Base-by-base conservation (phyloP, 2,329 filamentous ascomycete genomes). In the Paecilomyces niveus region DNA sequence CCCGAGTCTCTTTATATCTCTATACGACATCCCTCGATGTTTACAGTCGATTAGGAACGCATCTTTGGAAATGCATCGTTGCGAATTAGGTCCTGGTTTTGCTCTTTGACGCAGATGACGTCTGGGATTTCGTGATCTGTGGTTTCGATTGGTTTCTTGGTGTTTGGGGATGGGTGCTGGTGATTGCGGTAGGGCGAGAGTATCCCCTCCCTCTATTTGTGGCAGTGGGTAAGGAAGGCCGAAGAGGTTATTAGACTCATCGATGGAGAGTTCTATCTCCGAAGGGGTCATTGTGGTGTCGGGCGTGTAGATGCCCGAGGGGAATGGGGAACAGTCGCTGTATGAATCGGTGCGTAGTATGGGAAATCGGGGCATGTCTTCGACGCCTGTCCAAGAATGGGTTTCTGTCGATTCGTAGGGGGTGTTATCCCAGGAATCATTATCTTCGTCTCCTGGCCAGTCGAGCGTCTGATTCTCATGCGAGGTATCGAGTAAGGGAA, bases 1-100 rank as follows among this genome's bases (percentile, higher is more conserved):
- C 0, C 76, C 75, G 1, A 70, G 63, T 22, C 68, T 67, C 59
- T 79, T 80, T 63, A 80, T 80, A 9, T 79, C 72, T 57, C 75
- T 78, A 67, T 80, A 80, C 1, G 77, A 78, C 24, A 77, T 66
- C 0, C 77, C 77, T 8, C 68, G 65, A 3, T 65, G 67, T 59
- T 78, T 78, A 58, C 69, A 74, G 9, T 70, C 62, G 9, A 80
- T 68, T 3, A 80, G 64, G 54, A 76, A 73, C 3, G 65, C 66
- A 58, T 80, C 76, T 45, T 70, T 72, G 9, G 63, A 53, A 10
- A 71, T 64, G 11, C 26, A 64, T 45, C 59, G 60, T 58, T 63
- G 63, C 5, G 62, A 7, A 1, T 51, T 57, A n/a, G 63, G 26
- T 39, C 58, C 60, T 8, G 58, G 55, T 8, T n/a, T 6, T 13